A percentile compares a stretch with the other conserved stretches of the same genome.
phyloP scores from a whole-genome alignment of 2,329 filamentous ascomycete species.

The Fusarium robinianum region DNA sequence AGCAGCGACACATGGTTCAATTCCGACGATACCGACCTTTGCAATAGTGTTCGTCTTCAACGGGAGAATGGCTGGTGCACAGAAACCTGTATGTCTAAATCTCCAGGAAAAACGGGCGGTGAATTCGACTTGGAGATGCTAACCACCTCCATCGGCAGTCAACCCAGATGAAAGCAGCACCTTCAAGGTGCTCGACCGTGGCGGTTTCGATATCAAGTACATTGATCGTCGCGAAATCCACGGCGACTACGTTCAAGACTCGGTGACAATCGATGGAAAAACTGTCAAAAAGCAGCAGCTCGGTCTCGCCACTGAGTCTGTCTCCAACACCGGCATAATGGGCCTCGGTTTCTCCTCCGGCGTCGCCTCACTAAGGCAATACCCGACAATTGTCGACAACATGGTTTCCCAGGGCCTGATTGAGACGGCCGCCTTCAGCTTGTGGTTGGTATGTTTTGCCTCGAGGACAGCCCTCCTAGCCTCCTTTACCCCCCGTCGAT shows the following conservation, averaged over 20 bases:
- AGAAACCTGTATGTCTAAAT: slow-evolving; percentile 47
- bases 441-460: slow-evolving; percentile 57
- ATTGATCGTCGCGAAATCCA: slow-evolving; percentile 59
- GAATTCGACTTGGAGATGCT: too few species aligned
- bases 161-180: slow-evolving; percentile 53
- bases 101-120: too few species aligned
- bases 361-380: slow-evolving; percentile 49
- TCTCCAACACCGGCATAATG: slow-evolving; percentile 59
- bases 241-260: slow-evolving; percentile 64
- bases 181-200: slow-evolving; percentile 47
- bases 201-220: slow-evolving; percentile 64
- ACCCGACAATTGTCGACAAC: slow-evolving; percentile 66
- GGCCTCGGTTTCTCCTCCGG: slow-evolving; percentile 61
- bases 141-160: slow-evolving; percentile 32
- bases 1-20: slow-evolving; percentile 67
- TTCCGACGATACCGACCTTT: slow-evolving; percentile 63
- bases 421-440: slow-evolving; percentile 66
- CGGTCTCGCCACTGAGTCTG: slow-evolving; percentile 55
- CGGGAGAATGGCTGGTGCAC: slow-evolving; percentile 38
- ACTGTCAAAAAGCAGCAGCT: slow-evolving; percentile 57
- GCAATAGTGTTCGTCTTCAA: slow-evolving; percentile 49
- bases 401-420: slow-evolving; percentile 67
- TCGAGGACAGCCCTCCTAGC: neutral
- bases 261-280: slow-evolving; percentile 55
- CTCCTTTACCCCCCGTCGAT: too few species aligned